Evolutionary conservation across 139 green algal species (phyloP), one percentile per base, ranked within the genome.

Genomic region (Chlamydomonas applanata): DNA sequence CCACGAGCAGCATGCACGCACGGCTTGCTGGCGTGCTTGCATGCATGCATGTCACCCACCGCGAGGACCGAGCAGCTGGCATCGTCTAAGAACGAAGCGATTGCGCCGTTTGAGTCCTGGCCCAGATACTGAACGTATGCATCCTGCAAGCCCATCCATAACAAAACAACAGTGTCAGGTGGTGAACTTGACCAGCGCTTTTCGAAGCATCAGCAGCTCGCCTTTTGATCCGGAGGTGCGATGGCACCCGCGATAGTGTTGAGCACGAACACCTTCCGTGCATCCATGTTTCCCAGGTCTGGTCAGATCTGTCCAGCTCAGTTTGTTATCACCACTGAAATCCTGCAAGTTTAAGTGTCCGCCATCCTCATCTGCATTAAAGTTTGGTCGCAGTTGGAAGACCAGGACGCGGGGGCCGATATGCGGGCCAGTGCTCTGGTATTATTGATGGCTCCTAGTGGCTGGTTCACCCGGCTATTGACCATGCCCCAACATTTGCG

Each of bases 31-130:
- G 24, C 33, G 17, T 64, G 69, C 61, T 65, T 40, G 45, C 32
- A 59, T 27, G 35, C 25, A 2, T n/a, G n/a, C n/a, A n/a, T n/a
- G n/a, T n/a, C 30, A 65, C 52, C 4, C 29, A 69, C 73, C 56
- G 30, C 67, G 57, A 64, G 75, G 32, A 67, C 29, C 35, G 33
- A 20, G 22, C 29, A 76, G 1, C 69, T 80, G 30, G 59, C 77
- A 44, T 89, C 84, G 33, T 92, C 82, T 19, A 92, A 57, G 54
- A 92, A 92, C 0, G 78, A 71, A 14, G 80, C 70, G 3, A 92
- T 87, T 4, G 82, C 80, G 1, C 82, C 80, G 25, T 72, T 79
- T 29, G 80, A 75, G 67, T 90, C 85, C 27, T 82, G 77, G 0
- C 72, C 75, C 3, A 90, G 62, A 62, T 84, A 81, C 0, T 82